Percentiles rank a stretch among this genome's conserved stretches.
phyloP scores from a whole-genome alignment of 179 eudicot genomes.

The Monotropa hypopitys region DNA sequence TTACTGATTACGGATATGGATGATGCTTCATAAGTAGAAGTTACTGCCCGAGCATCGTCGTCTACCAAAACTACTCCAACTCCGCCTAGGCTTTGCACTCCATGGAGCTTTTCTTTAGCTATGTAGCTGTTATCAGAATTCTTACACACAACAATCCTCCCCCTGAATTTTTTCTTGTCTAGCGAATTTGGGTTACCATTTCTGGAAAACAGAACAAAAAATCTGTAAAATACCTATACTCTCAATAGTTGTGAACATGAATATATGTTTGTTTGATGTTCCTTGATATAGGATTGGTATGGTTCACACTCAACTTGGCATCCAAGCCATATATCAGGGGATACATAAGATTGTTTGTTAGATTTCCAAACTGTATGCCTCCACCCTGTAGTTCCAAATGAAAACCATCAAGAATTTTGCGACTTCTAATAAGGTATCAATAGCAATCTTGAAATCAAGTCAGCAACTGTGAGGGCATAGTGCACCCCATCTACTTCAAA shows the following conservation, averaged over 20 bases:
- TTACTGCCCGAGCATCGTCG: slow-evolving; percentile 18
- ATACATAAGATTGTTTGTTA: slow-evolving; percentile 28
- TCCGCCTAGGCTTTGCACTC: slow-evolving; percentile 21
- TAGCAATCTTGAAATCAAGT: background rate
- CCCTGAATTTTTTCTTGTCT: slow-evolving; percentile 30
- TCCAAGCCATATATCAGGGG: slow-evolving; percentile 35
- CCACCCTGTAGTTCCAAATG: slow-evolving; percentile 31
- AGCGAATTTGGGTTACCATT: slow-evolving; percentile 34
- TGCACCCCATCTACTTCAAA: no score
- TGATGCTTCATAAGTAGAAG: slow-evolving; percentile 19
- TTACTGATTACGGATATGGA: slow-evolving; percentile 34
- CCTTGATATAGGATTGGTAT: slow-evolving; percentile 18
- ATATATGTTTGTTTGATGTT: background rate
- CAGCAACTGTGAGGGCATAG: no score
- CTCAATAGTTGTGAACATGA: background rate
- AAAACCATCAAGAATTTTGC: background rate
- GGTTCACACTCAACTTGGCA: slow-evolving; percentile 16
- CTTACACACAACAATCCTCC: slow-evolving; percentile 44
- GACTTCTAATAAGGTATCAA: background rate
- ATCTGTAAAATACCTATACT: no score
- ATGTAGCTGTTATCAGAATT: background rate
- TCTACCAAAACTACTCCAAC: slow-evolving; percentile 32
- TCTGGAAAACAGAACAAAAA: slow-evolving; percentile 18
- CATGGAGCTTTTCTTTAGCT: slow-evolving; percentile 4
- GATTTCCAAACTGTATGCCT: slow-evolving; percentile 44